These are phyloP conservation scores for Chaetomium sp. DNA, from an alignment of 2,329 filamentous ascomycete genomes.

Conservation along the genomic window DNA sequence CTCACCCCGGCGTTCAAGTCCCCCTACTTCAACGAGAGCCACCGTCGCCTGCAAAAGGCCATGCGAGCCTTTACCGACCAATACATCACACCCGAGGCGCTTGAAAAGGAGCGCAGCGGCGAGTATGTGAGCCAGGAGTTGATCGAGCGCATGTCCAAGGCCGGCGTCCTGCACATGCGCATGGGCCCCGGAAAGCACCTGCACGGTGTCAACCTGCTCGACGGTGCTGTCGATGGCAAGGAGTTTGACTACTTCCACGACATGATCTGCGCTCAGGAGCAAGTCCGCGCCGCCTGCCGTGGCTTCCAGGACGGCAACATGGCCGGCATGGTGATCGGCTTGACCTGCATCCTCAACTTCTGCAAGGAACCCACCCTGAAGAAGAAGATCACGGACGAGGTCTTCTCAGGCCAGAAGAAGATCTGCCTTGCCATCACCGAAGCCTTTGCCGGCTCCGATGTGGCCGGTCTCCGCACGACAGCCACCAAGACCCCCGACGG, in stretches of 20 bases:
- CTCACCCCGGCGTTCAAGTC: constrained; percentile 67
- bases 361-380: constrained; percentile 61
- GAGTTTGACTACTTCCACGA: constrained; percentile 88
- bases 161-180: constrained; percentile 72
- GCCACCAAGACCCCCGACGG: constrained; percentile 70
- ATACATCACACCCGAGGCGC: constrained; percentile 66
- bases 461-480: constrained; percentile 72
- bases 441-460: constrained; percentile 79
- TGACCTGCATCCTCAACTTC: constrained; percentile 77
- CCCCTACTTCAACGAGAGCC: constrained; percentile 74
- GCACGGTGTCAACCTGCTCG: constrained; percentile 61
- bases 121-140: constrained; percentile 64
- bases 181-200: constrained; percentile 78
- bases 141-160: constrained; percentile 71
- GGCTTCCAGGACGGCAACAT: constrained; percentile 85
- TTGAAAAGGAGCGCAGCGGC: constrained; percentile 68
- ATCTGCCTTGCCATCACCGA: constrained; percentile 84
- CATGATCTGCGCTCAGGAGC: constrained; percentile 67
- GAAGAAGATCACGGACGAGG: constrained; percentile 62
- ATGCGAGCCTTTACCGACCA: constrained; percentile 67
- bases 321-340: constrained; percentile 76
- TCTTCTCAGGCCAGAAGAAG: constrained; percentile 76
- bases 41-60: constrained; percentile 60
- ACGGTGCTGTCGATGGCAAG: constrained; percentile 65
- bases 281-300: constrained; percentile 61